phyloP scores from a whole-genome alignment of 2,329 filamentous ascomycete genomes.

The Colletotrichum sublineola region DNA sequence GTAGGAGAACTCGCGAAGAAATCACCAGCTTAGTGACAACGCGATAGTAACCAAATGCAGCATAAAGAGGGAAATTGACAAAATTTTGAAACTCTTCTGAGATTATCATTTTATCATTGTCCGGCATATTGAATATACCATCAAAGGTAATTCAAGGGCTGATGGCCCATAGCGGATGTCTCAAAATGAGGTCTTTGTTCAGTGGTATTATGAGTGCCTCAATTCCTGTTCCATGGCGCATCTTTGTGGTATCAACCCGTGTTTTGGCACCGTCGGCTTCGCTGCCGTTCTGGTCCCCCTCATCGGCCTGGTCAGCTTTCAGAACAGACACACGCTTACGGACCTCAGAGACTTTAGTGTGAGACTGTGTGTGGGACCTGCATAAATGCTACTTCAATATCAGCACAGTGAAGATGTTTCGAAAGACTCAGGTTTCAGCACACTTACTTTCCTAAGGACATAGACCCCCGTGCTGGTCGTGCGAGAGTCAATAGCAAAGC shows the following conservation, averaged over 20 bases:
- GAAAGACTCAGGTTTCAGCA: rapidly evolving
- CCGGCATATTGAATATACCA: no score
- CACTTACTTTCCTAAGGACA: not conserved
- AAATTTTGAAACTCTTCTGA: no score
- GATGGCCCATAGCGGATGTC: no score
- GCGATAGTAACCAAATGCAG: no score
- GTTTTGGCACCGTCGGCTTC: not conserved
- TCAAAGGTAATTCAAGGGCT: no score
- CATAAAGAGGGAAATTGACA: no score
- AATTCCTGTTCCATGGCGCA: no score
- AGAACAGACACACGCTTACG: not conserved
- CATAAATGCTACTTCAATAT: not conserved
- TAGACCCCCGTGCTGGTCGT: not conserved
- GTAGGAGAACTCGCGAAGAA: no score
- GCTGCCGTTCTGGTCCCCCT: not conserved
- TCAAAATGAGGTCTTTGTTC: no score
- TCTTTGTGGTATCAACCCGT: not conserved
- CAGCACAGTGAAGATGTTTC: not conserved
- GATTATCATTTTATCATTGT: no score
- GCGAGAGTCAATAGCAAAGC: not conserved
- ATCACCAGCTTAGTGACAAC: no score
- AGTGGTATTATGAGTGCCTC: no score
- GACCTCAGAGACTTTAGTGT: not conserved
- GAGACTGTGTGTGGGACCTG: not conserved
- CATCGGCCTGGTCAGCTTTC: not conserved